Evolutionary conservation across 192 early-diverging fungal genomes (phyloP), one percentile per base, ranked within the genome.

Genomic region (Dissophora ornata): DNA sequence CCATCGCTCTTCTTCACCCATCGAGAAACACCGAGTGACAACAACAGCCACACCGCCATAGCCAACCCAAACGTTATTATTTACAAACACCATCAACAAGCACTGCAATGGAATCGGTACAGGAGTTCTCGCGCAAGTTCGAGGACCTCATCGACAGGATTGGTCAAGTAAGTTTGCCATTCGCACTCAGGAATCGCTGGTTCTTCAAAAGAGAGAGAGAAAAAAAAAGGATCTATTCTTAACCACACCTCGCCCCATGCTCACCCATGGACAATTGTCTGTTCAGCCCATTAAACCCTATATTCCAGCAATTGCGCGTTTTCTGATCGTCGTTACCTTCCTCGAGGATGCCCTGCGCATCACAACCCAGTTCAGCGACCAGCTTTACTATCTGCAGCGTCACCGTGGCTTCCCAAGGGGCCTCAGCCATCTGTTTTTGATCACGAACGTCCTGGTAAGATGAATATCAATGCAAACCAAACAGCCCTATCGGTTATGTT

Each of bases 261-360:
- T n/a, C n/a, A n/a, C n/a, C n/a, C n/a, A n/a, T n/a, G n/a, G n/a
- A n/a, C n/a, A n/a, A n/a, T n/a, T n/a, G n/a, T n/a, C n/a, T n/a
- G n/a, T n/a, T n/a, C 40, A 85, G 33, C 94, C 93, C 42, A 70
- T 98, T 33, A 98, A 98, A 86, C 96, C 96, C 34, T 90, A 90
- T 71, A 88, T 98, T 38, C 95, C 97, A 3, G 88, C 83, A 69
- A 90, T 97, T 51, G 94, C 95, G 18, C 91, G 97, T 7, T 93
- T 96, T 62, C 84, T 98, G n/a, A 90, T 98, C 26, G 95, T 99
- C 22, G 95, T 92, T 36, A 99, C 97, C 15, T 99, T 98, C 80
- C 80, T 97, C 46, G 97, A 98, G 79, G 97, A 98, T 78, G 87
- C 96, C 4, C 65, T 97, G 18, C 90, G 96, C 46, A 95, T 98